Base-by-base conservation (phyloP, 1,139 yeast species). In the Geotrichum carabidarum region DNA sequence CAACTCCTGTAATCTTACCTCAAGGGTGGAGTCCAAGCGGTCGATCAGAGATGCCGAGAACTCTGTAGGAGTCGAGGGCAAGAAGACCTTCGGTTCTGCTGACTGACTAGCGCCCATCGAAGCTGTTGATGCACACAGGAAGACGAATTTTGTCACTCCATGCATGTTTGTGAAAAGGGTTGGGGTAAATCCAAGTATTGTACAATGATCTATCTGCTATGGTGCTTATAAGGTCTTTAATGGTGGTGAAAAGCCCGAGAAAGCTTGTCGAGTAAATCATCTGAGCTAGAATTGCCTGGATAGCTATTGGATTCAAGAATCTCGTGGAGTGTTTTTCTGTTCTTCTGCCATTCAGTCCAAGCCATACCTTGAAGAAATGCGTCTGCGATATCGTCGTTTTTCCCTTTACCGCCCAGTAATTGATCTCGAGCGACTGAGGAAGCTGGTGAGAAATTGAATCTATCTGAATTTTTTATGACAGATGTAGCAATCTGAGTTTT, bases 11-110 rank as follows among this genome's bases (percentile, higher is more conserved):
- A 14, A 58, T 74, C 78, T 53, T 69, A 75, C 78, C 66, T 87
- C 95, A 46, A 80, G 77, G 7, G 86, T 78, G 50, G 79, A 75
- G 62, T 87, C 95, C 61, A 90, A 78, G 65, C 84, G 86, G 18
- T 83, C 77, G 59, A 88, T 74, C 59, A 84, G 80, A 34, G 82
- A 78, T 15, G 85, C 83, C 58, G 84, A 83, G 69, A 83, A 84
- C 65, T 86, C 89, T 51, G 87, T 82, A 46, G 93, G 91, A 6
- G 91, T 79, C 56, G 78, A 71, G 52, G 96, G 89, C 38, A 67
- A 58, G 51, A 65, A 65, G 43, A 67, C 69, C 63, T 61, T 59
- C 11, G 61, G 9, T 27, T 42, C 44, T 27, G 30, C 27, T 6
- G 15, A 47, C 30, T 47, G 44, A 14, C 38, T 44, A 17, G 44